Conservation (phyloP, 129 eudicot genomes). For the Apium graveolens region DNA sequence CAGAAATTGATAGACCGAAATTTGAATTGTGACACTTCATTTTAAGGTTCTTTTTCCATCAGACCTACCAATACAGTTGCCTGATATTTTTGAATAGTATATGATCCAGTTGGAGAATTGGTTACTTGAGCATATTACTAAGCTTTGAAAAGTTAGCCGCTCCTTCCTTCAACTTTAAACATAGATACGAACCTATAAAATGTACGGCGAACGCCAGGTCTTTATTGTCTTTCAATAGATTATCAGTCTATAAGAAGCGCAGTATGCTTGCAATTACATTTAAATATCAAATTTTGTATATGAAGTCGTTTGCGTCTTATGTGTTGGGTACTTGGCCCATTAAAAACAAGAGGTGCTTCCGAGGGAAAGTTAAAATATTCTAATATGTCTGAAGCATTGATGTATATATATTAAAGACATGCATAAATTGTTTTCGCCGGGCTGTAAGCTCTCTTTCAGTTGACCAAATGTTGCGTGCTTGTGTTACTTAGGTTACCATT, state of each 20-base stretch:
- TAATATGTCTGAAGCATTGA: not conserved
- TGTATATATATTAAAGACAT: not conserved
- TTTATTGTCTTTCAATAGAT: not conserved
- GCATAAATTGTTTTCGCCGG: not conserved
- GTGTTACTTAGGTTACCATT: not conserved
- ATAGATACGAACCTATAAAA: not conserved
- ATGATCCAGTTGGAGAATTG: no score
- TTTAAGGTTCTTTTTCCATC: not conserved
- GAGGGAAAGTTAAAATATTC: not conserved
- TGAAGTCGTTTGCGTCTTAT: not conserved
- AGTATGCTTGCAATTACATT: not conserved
- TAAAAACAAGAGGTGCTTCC: not conserved
- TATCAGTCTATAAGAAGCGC: not conserved
- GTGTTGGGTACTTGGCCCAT: not conserved
- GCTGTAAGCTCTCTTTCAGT: not conserved
- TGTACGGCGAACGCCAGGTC: not conserved
- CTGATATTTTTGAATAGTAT: not conserved
- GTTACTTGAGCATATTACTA: not conserved
- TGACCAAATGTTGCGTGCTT: not conserved
- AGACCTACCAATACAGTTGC: not conserved
- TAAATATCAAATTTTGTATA: not conserved
- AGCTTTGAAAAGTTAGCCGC: not conserved
- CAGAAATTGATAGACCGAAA: not conserved
- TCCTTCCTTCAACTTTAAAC: not conserved
- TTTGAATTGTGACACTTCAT: not conserved